Evolutionary conservation across 116 monocot species (phyloP).

Genomic region (Papilionanthe hybrid): DNA sequence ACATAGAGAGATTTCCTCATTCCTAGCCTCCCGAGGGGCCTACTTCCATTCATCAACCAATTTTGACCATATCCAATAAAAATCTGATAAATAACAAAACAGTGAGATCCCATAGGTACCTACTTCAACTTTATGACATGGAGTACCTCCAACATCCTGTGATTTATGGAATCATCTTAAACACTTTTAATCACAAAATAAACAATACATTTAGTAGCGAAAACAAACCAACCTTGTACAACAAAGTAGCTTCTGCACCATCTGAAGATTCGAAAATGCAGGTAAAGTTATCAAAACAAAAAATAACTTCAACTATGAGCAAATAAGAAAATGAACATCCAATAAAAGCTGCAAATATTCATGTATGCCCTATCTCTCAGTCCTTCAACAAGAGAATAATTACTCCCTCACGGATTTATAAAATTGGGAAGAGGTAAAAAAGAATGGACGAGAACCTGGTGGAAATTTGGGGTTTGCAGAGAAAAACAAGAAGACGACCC

Average conservation of each 20-base stretch:
- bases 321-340: neutral
- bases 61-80: no score
- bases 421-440: neutral
- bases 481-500: neutral
- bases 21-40: neutral
- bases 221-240: neutral
- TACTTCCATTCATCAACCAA: neutral
- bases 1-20: neutral
- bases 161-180: neutral
- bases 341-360: neutral
- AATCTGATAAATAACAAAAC: neutral
- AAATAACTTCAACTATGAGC: neutral
- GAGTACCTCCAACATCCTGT: neutral
- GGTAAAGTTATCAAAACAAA: neutral
- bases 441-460: neutral
- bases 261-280: neutral
- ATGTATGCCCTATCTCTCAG: neutral
- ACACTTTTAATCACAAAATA: neutral
- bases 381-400: neutral
- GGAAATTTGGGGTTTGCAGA: constrained; percentile 11
- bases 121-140: neutral
- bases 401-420: neutral
- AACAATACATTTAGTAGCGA: neutral
- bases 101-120: neutral
- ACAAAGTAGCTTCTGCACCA: neutral